A percentile compares a stretch with the other conserved stretches of the same genome.
These are phyloP conservation scores for Acanthamoeba lenticulata DNA, from an alignment of 208 protist genomes.

Conservation along the genomic window DNA sequence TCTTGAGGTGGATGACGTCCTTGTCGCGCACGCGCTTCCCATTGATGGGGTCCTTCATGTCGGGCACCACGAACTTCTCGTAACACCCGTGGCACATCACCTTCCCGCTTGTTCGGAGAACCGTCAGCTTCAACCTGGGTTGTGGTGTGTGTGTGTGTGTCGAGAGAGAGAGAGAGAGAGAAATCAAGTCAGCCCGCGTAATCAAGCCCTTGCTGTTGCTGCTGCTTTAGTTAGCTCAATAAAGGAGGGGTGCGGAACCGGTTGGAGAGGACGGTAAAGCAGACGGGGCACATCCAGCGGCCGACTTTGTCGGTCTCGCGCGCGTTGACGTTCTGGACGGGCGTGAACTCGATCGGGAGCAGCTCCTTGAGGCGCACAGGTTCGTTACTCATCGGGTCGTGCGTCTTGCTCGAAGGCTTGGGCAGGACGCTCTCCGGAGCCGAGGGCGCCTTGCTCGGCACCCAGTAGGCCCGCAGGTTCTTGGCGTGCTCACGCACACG, in stretches of 20 bases:
- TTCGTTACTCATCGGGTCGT: background rate
- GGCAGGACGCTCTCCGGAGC: conserved; percentile 12
- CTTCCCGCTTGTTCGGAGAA: background rate
- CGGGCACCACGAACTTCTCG: conserved; percentile 28
- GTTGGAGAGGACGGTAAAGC: conserved; percentile 37
- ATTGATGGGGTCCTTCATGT: conserved; percentile 34
- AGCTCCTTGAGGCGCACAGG: conserved; percentile 11
- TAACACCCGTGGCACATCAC: conserved; percentile 22
- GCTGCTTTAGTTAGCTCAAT: too few species aligned
- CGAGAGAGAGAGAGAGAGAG: too few species aligned
- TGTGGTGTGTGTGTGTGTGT: background rate
- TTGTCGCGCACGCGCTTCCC: background rate
- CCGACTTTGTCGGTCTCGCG: conserved; percentile 21
- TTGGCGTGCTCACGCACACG: background rate
- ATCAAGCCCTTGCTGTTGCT: too few species aligned
- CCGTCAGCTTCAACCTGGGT: background rate
- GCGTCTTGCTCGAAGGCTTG: background rate
- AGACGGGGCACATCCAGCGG: conserved; percentile 29
- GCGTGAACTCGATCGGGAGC: conserved; percentile 25
- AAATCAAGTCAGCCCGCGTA: too few species aligned
- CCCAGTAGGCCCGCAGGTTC: conserved; percentile 26
- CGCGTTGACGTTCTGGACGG: conserved; percentile 26
- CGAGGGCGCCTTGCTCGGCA: background rate
- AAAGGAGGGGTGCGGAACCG: background rate
- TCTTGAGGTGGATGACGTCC: conserved; percentile 11